Conservation (phyloP, 75 land plant species). For the Chamaecyparis obtusa region DNA sequence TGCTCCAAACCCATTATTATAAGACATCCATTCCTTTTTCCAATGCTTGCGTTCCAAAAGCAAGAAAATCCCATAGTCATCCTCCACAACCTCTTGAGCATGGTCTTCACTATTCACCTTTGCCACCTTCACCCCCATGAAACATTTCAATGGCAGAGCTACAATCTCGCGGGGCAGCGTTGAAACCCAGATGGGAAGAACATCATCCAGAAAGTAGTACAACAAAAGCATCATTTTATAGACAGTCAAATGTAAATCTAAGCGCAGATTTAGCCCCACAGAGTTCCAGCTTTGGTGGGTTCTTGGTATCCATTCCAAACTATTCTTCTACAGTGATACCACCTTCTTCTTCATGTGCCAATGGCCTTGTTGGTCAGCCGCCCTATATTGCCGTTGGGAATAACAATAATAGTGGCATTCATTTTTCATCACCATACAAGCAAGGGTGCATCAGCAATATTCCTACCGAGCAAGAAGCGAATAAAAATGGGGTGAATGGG, state of each 20-base stretch:
- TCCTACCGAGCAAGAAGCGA: not conserved
- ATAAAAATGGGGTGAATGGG: conserved; percentile 6
- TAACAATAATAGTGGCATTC: not conserved
- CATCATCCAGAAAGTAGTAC: not conserved
- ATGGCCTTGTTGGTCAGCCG: conserved; percentile 7
- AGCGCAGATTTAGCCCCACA: conserved; percentile 3
- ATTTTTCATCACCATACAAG: not conserved
- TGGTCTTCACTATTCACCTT: not conserved
- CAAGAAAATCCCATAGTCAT: not conserved
- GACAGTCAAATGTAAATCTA: conserved; percentile 9
- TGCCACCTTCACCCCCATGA: conserved; percentile 5
- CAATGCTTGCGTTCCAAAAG: not conserved
- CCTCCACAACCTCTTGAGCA: not conserved
- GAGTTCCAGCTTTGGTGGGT: conserved; percentile 11
- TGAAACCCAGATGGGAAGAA: conserved; percentile 1
- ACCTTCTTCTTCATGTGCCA: conserved; percentile 4
- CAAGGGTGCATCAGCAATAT: not conserved
- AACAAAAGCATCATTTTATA: not conserved
- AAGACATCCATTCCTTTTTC: not conserved
- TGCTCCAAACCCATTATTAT: conserved; percentile 9
- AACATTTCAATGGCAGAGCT: conserved; percentile 12
- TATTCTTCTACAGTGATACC: conserved; percentile 5
- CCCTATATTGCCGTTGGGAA: conserved; percentile 11
- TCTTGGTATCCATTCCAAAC: conserved; percentile 11
- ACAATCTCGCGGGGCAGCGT: not conserved